phyloP scores from a whole-genome alignment of 768 basidiomycete genomes.

The Podaxis rugospora region DNA sequence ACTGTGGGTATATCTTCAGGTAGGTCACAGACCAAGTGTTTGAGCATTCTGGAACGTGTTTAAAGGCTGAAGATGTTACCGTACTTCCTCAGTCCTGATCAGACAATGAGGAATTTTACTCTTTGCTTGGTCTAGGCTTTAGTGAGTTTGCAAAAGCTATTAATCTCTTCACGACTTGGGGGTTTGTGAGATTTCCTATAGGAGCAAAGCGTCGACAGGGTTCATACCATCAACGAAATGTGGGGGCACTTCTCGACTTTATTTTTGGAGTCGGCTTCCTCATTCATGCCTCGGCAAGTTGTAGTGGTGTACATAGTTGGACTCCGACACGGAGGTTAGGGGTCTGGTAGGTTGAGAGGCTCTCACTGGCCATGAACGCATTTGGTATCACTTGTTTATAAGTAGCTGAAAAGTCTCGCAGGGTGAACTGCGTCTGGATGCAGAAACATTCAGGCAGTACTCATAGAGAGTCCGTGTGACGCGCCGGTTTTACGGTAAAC shows the following conservation, averaged over 20 bases:
- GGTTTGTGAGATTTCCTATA: no score
- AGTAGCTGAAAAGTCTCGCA: background rate
- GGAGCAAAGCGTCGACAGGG: background rate
- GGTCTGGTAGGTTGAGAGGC: background rate
- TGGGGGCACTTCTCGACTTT: background rate
- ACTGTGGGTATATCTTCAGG: no score
- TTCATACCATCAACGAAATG: background rate
- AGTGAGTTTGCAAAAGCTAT: no score
- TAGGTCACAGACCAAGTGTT: no score
- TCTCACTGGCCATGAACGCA: background rate
- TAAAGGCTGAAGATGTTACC: no score
- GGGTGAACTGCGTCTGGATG: background rate
- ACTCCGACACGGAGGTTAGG: background rate
- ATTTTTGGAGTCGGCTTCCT: background rate
- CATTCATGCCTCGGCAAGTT: background rate
- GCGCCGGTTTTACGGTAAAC: background rate
- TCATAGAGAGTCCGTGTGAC: background rate
- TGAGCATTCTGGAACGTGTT: no score
- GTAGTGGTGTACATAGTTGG: background rate
- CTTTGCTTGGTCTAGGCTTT: no score
- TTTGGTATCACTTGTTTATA: background rate
- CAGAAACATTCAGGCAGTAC: background rate
- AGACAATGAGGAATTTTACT: no score
- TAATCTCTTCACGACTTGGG: no score
- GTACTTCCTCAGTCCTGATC: no score